These are phyloP conservation scores for Heimioporus sp. DNA, from an alignment of 768 basidiomycete species.

Conservation along the genomic window DNA sequence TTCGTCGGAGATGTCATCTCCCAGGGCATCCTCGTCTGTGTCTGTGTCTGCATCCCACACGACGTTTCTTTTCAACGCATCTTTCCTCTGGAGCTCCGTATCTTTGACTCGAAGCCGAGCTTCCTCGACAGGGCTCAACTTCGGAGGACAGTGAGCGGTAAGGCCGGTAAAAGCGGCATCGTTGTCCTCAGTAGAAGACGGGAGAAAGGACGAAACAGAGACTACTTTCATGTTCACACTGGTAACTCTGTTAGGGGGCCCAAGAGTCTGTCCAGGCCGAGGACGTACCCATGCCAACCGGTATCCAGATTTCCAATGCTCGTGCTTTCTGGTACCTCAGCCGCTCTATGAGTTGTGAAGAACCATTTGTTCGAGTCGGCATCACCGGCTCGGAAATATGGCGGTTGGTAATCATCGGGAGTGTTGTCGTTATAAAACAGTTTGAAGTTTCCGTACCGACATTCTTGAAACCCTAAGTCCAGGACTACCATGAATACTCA, in stretches of 20 bases:
- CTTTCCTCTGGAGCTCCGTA: slow-evolving; percentile 56
- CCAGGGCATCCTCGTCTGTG: slow-evolving; percentile 56
- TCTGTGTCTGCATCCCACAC: slow-evolving; percentile 66
- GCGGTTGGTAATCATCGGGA: slow-evolving; percentile 83
- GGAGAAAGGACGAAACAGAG: slow-evolving; percentile 73
- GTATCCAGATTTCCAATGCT: slow-evolving; percentile 66
- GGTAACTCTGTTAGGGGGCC: not conserved
- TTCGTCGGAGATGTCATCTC: slow-evolving; percentile 42
- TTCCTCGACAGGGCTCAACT: slow-evolving; percentile 58
- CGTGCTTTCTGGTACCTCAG: slow-evolving; percentile 74
- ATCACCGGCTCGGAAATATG: slow-evolving; percentile 73
- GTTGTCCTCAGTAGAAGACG: slow-evolving; percentile 58
- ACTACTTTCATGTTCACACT: slow-evolving; percentile 72
- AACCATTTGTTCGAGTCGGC: slow-evolving; percentile 72
- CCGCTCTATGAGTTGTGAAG: slow-evolving; percentile 72
- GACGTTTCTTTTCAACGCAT: slow-evolving; percentile 59
- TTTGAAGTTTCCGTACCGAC: slow-evolving; percentile 87
- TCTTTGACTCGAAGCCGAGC: slow-evolving; percentile 51
- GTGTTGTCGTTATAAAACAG: slow-evolving; percentile 79
- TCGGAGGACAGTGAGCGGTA: slow-evolving; percentile 31
- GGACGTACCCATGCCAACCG: slow-evolving; percentile 64
- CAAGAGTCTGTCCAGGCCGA: not conserved
- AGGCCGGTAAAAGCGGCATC: slow-evolving; percentile 55
- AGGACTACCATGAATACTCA: not conserved
- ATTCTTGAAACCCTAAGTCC: slow-evolving; percentile 42